A percentile compares a stretch with the other conserved stretches of the same genome.
phyloP scores from a whole-genome alignment of 257 asterid species.

The Prunella vulgaris region DNA sequence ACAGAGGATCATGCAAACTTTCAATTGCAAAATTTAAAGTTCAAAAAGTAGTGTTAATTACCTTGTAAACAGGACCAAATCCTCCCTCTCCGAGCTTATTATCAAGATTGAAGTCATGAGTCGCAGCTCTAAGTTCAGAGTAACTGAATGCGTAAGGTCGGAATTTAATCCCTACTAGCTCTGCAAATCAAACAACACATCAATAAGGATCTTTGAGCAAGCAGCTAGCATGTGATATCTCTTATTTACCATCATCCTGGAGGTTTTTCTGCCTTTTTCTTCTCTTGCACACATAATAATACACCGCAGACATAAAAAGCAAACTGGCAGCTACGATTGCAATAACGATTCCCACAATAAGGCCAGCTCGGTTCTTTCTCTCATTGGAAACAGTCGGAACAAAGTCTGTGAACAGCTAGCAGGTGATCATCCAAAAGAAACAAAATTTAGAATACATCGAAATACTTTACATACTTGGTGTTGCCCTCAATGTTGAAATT shows the following conservation, averaged over 20 bases:
- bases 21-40: too few relatives aligned
- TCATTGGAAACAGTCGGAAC: slow-evolving; percentile 43
- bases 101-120: slow-evolving; percentile 53
- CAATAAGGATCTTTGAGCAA: neutral
- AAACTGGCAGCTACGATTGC: slow-evolving; percentile 33
- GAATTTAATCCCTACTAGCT: slow-evolving; percentile 62
- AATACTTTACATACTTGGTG: slow-evolving; percentile 42
- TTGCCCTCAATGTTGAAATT: slow-evolving; percentile 63
- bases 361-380: slow-evolving; percentile 38
- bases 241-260: slow-evolving; percentile 52
- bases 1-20: neutral
- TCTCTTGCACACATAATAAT: slow-evolving; percentile 31
- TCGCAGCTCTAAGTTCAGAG: slow-evolving; percentile 62
- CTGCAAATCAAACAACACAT: slow-evolving; percentile 28
- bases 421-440: too few relatives aligned
- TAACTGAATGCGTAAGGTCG: slow-evolving; percentile 64
- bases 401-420: slow-evolving; percentile 40
- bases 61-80: slow-evolving; percentile 89
- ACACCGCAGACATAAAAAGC: slow-evolving; percentile 30
- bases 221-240: neutral
- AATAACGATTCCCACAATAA: slow-evolving; percentile 56
- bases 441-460: too few relatives aligned
- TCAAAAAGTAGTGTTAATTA: neutral
- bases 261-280: slow-evolving; percentile 31
- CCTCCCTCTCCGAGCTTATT: slow-evolving; percentile 95